Evolutionary conservation across 257 asterid species (phyloP).

Genomic region (Lantana camara): DNA sequence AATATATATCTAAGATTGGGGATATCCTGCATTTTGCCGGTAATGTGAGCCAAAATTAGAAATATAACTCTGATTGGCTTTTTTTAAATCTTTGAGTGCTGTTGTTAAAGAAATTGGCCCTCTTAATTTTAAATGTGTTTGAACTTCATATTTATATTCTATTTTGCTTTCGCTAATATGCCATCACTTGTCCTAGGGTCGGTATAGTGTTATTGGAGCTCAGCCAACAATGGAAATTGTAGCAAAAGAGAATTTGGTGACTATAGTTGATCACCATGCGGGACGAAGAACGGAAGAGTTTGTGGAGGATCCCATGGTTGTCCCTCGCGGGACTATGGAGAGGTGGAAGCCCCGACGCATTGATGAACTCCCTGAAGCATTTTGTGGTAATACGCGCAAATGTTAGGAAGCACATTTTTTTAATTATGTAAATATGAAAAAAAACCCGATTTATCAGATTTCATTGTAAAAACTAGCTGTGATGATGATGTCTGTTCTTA

Average conservation of each 20-base stretch:
- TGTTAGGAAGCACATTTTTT: neutral
- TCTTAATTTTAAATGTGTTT: neutral
- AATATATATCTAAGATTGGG: too few relatives aligned
- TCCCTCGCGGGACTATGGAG: conserved; percentile 88
- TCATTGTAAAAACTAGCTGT: neutral
- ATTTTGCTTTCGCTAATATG: conserved; percentile 32
- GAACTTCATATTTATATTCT: conserved; percentile 5
- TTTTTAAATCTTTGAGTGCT: too few relatives aligned
- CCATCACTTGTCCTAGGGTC: conserved; percentile 63
- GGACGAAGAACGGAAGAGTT: conserved; percentile 59
- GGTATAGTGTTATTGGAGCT: conserved; percentile 93
- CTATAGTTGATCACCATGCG: conserved; percentile 72
- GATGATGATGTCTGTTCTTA: conserved; percentile 21
- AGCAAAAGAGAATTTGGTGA: conserved; percentile 85
- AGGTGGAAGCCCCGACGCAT: conserved; percentile 85
- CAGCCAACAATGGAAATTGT: conserved; percentile 96
- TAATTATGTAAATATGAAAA: neutral
- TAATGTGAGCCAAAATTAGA: neutral
- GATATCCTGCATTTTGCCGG: neutral
- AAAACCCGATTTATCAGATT: conserved; percentile 7
- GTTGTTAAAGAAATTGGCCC: neutral
- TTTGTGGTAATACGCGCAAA: conserved; percentile 68
- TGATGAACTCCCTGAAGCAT: conserved; percentile 93
- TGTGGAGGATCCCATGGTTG: conserved; percentile 88
- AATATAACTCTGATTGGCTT: neutral